These are phyloP conservation scores for Letharia lupina DNA, from an alignment of 495 filamentous ascomycete genomes.

Conservation along the genomic window DNA sequence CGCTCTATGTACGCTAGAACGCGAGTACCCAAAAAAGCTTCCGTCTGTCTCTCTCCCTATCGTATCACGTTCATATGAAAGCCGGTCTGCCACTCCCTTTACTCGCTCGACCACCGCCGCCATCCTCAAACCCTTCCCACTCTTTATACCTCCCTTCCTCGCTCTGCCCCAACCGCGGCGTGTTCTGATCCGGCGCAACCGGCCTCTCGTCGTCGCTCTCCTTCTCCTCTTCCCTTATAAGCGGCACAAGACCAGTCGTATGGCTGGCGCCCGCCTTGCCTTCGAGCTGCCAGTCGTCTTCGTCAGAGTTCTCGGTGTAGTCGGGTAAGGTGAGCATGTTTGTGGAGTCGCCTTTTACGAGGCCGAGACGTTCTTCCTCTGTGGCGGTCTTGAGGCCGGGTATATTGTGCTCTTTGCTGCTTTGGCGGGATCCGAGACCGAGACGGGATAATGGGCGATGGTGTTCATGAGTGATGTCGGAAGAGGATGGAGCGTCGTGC, in stretches of 20 bases:
- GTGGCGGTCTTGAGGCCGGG: slow-evolving; percentile 46
- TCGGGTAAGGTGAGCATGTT: slow-evolving; percentile 11
- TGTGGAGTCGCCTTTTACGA: slow-evolving; percentile 64
- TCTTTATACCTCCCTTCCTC: slow-evolving; percentile 1
- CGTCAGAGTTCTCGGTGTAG: slow-evolving; percentile 11
- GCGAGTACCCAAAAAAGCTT: neutral
- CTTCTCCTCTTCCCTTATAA: slow-evolving; percentile 15
- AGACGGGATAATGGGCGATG: slow-evolving; percentile 29
- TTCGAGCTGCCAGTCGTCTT: slow-evolving; percentile 14
- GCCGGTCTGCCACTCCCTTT: slow-evolving; percentile 10
- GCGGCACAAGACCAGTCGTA: neutral
- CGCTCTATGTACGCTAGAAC: neutral
- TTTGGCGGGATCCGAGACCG: slow-evolving; percentile 33
- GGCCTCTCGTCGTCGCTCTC: slow-evolving; percentile 8
- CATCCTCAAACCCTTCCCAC: neutral
- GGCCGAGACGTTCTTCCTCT: slow-evolving; percentile 80
- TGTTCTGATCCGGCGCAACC: neutral
- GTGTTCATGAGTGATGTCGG: slow-evolving; percentile 21
- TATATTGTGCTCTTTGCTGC: slow-evolving; percentile 21
- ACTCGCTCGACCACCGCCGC: slow-evolving; percentile 9
- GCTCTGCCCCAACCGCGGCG: slow-evolving; percentile 3
- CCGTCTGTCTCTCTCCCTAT: neutral
- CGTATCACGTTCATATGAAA: slow-evolving; percentile 12
- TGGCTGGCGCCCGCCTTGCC: slow-evolving; percentile 3
- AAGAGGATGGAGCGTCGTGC: slow-evolving; percentile 30